Conservation (phyloP, 2,329 filamentous ascomycete genomes). For the Aureobasidium leucospermi region DNA sequence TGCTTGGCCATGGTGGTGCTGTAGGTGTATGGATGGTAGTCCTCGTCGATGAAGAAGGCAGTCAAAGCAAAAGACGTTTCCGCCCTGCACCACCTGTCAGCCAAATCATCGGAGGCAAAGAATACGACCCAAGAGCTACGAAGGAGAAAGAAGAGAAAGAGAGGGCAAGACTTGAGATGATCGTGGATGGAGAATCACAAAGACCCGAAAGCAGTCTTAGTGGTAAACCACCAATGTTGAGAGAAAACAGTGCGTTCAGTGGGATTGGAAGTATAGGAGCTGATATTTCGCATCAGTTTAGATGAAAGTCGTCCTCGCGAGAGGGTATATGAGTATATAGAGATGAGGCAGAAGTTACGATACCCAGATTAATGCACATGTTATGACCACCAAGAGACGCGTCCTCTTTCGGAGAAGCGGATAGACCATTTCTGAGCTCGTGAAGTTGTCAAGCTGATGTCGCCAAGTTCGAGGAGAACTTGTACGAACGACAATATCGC, state of each 20-base stretch:
- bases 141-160: slow-evolving; percentile 6
- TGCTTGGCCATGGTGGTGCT: slow-evolving; percentile 57
- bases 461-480: too few species aligned
- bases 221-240: neutral
- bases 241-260: neutral
- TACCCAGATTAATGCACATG: too few species aligned
- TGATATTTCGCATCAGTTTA: neutral
- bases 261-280: neutral
- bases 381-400: too few species aligned
- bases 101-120: slow-evolving; percentile 26
- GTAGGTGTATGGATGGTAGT: slow-evolving; percentile 76
- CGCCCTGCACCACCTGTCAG: slow-evolving; percentile 30
- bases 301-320: neutral
- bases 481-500: too few species aligned
- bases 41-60: slow-evolving; percentile 54
- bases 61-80: slow-evolving; percentile 23
- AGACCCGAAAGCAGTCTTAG: neutral
- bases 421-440: too few species aligned
- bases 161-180: neutral
- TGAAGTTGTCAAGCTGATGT: too few species aligned
- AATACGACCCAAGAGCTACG: slow-evolving; percentile 21
- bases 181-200: neutral
- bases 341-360: neutral
- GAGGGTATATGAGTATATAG: neutral
- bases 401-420: too few species aligned